Conservation (phyloP, 2,329 filamentous ascomycete genomes). For the Aspergillus quadricinctus region DNA sequence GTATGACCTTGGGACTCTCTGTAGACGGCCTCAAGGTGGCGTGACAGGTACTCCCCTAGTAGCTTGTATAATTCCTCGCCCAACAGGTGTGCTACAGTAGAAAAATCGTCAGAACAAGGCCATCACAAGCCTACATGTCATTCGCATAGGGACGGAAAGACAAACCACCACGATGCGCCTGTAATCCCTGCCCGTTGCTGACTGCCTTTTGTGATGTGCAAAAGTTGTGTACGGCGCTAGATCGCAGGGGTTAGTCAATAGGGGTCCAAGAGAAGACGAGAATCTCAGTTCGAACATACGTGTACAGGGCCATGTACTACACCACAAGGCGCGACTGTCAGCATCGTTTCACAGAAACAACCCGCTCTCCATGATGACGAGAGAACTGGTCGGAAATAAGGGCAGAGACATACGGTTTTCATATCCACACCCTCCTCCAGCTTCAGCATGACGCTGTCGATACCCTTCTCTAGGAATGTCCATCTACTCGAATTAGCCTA, state of each 20-base stretch:
- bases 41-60: constrained; percentile 76
- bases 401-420: constrained; percentile 60
- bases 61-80: constrained; percentile 95
- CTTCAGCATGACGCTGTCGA: constrained; percentile 89
- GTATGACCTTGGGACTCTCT: constrained; percentile 71
- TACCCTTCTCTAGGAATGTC: constrained; percentile 81
- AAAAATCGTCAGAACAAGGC: constrained; percentile 11
- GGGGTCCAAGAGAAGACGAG: constrained; percentile 19
- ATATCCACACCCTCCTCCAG: constrained; percentile 91
- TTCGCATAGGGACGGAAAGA: constrained; percentile 2
- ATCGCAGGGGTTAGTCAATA: constrained; percentile 13
- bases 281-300: constrained; percentile 45
- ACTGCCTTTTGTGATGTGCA: constrained; percentile 96
- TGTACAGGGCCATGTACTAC: constrained; percentile 94
- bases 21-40: constrained; percentile 69
- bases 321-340: constrained; percentile 14
- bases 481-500: constrained; percentile 56
- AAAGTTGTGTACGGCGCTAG: constrained; percentile 91
- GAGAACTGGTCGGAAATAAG: background rate
- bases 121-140: background rate
- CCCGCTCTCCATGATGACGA: background rate
- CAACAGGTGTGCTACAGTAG: constrained; percentile 71
- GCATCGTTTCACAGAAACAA: background rate
- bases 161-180: constrained; percentile 68
- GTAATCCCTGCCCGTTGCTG: constrained; percentile 48